These are phyloP conservation scores for Cladosporium sp. DNA, from an alignment of 2,329 filamentous ascomycete genomes.

Conservation along the genomic window DNA sequence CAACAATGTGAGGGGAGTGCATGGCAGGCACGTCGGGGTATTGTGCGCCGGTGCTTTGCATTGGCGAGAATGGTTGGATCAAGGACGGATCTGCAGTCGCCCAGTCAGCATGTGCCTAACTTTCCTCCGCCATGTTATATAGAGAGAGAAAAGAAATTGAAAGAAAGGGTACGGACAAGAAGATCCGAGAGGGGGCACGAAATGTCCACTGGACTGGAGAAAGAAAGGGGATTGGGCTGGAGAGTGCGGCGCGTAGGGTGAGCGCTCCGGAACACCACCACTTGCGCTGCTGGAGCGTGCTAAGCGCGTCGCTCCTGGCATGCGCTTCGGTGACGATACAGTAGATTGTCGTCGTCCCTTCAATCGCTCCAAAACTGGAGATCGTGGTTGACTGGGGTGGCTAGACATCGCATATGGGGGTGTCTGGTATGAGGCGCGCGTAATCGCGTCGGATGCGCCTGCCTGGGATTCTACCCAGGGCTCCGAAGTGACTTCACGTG, in stretches of 20 bases:
- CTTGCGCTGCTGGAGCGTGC: conserved; percentile 11
- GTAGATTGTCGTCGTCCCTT: conserved; percentile 14
- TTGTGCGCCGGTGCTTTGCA: conserved; percentile 39
- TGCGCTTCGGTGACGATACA: conserved; percentile 16
- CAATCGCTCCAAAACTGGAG: conserved; percentile 24
- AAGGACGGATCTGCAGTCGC: conserved; percentile 51
- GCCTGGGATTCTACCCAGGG: not conserved
- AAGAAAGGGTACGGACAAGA: conserved; percentile 38
- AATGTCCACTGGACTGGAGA: conserved; percentile 33
- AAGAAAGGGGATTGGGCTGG: conserved; percentile 30
- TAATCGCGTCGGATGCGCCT: not conserved
- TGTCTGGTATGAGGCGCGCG: not conserved
- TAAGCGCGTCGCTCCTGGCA: conserved; percentile 5
- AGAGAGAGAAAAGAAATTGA: conserved; percentile 21
- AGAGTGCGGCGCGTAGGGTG: conserved; percentile 11
- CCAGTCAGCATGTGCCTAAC: not conserved
- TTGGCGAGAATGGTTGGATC: conserved; percentile 49
- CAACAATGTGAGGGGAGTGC: conserved; percentile 34
- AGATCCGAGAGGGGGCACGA: conserved; percentile 34
- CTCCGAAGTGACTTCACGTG: not conserved
- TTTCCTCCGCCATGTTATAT: conserved; percentile 10
- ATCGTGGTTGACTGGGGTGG: conserved; percentile 3
- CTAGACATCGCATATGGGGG: conserved; percentile 20
- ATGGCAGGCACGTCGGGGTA: conserved; percentile 38
- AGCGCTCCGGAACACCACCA: conserved; percentile 1